Evolutionary conservation across 805 yeast genomes (phyloP), one percentile per base, ranked within the genome.

Genomic region (Cephaloascus albidus): DNA sequence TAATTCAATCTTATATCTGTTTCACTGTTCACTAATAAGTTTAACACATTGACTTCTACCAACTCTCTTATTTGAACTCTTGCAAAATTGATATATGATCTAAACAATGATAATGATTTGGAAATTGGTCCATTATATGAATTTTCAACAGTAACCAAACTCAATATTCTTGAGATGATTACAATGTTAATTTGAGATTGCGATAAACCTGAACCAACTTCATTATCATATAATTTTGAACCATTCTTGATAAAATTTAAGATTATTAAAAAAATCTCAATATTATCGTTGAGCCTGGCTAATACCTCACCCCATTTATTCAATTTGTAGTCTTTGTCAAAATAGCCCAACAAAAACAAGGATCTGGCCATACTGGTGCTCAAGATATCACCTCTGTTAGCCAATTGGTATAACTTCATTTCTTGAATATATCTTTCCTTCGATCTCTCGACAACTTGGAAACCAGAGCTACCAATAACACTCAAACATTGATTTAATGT

Each of bases 121-220:
- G 86, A 83, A 27, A 86, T 65, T 12, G 87, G 88, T 2, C 89
- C 89, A 35, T 72, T 71, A 39, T 56, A 31, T 58, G 76, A 80
- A 37, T 72, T 74, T 32, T 61, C 53, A 35, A 65, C 51, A 43
- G 52, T 60, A 38, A 54, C 61, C 32, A 65, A 45, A 2, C 70
- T 56, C 35, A 66, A 58, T 4, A 67, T 46, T 40, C 68, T 50
- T 3, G 70, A 57, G n/a, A 65, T 51, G 28, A 66, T 47, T 3
- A 61, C 50, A 2, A 66, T 48, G 26, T 47, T 46, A 12, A 12
- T 23, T 23, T 23, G 10, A 8, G 28, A 6, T 23, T 23, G 28
- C 6, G 10, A 8, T 8, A 23, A 12, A 8, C 28, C 12, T 12
- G 12, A 23, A 12, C 12, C 28, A n/a, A n/a, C n/a, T n/a, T n/a